Evolutionary conservation across 345 rosid species (phyloP).

Genomic region (Rhodamnia rubescens): DNA sequence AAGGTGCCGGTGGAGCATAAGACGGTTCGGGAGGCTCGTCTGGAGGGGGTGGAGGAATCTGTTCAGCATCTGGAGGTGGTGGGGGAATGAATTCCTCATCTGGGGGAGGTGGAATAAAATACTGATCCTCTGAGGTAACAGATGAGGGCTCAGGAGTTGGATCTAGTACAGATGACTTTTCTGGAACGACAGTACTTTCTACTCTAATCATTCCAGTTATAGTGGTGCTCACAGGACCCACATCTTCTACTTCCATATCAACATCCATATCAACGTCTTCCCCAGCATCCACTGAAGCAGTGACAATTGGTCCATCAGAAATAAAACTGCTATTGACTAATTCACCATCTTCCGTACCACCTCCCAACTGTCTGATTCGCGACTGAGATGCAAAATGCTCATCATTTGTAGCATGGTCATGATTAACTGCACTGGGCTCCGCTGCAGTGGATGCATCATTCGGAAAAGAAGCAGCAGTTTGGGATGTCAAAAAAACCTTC

Average conservation of each 20-base stretch:
- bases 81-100: slow-evolving; percentile 94
- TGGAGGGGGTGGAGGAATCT: slow-evolving; percentile 82
- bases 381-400: slow-evolving; percentile 13
- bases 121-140: slow-evolving; percentile 11
- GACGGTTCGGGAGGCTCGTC: slow-evolving; percentile 62
- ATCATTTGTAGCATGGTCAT: not conserved
- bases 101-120: slow-evolving; percentile 49
- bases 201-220: slow-evolving; percentile 12
- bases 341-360: slow-evolving; percentile 16
- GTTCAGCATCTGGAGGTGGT: slow-evolving; percentile 75
- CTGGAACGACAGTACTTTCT: slow-evolving; percentile 13
- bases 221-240: slow-evolving; percentile 12
- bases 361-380: slow-evolving; percentile 17
- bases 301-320: slow-evolving; percentile 14
- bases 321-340: slow-evolving; percentile 10
- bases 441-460: slow-evolving; percentile 5
- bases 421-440: not conserved
- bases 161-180: slow-evolving; percentile 16
- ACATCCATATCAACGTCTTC: slow-evolving; percentile 93
- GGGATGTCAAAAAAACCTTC: slow-evolving; percentile 12
- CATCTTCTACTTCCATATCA: slow-evolving; percentile 95
- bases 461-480: slow-evolving; percentile 13
- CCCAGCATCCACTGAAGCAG: slow-evolving; percentile 16
- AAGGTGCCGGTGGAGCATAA: slow-evolving; percentile 24
- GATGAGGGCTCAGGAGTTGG: slow-evolving; percentile 18